Evolutionary conservation across 176 grass and related monocot species (phyloP), one percentile per base, ranked within the genome.

Genomic region (Themeda triandra): DNA sequence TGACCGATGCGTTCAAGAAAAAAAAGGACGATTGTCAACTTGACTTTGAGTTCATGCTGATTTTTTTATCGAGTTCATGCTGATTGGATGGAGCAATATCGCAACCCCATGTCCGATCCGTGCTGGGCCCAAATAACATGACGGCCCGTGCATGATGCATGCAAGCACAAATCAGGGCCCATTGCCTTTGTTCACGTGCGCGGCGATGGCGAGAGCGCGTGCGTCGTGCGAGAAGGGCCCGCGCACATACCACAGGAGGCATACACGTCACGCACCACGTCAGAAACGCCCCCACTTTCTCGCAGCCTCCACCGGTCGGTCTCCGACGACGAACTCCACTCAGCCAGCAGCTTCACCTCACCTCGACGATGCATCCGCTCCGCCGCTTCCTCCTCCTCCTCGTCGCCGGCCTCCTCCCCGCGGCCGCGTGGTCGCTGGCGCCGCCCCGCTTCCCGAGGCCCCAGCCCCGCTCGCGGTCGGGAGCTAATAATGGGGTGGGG

Each of bases 391-490:
- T 66, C 27, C 10, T 82, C 25, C 32, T 76, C 78, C 8, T 82
- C 56, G 0, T 66, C 78, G 0, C 82, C 32, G 14, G 21, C 76
- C 53, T 86, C 54, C 83, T 85, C 14, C 77, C 79, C 15, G 54
- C 67, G 35, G 56, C 64, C 33, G 66, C 23, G 17, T 24, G 59
- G 88, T 59, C 79, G 13, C 17, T 79, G 11, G 45, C 59, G 33
- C 84, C 44, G n/a, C 88, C 66, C 28, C 84, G 84, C 58, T 90
- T 90, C 88, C 80, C 79, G 8, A 18, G 8, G 23, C 75, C 66
- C 11, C 58, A 30, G 28, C 42, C 44, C 11, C 58, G 12, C 66
- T 73, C 88, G 33, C 63, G 31, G 15, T 21, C 24, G 27, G 32
- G 13, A 41, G 18, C 37, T 25, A 66, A 19, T 25, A 66, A 19